Evolutionary conservation across 2,329 filamentous ascomycete genomes (phyloP).

Genomic region (Colletotrichum sansevieriae): DNA sequence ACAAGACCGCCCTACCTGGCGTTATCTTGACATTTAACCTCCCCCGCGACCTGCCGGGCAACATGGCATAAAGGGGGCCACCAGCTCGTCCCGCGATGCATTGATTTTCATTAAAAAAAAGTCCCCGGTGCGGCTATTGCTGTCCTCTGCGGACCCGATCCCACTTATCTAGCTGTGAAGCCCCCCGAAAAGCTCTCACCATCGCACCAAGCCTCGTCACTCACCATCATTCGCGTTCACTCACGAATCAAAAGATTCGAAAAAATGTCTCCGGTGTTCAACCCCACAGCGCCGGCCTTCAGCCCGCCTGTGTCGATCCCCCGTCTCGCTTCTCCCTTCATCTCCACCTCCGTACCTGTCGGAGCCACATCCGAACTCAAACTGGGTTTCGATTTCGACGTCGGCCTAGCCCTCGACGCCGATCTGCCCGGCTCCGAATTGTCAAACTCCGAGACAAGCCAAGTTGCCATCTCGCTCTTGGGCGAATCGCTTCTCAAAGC

Average conservation of each 20-base stretch:
- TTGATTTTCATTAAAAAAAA: neutral
- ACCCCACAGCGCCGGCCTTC: constrained; percentile 19
- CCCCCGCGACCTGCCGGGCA: constrained; percentile 1
- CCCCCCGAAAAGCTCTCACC: neutral
- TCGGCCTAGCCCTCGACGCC: constrained; percentile 9
- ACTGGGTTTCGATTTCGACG: neutral
- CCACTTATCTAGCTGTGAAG: constrained; percentile 8
- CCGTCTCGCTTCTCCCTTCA: constrained; percentile 5
- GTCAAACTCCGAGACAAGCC: neutral
- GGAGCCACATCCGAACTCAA: constrained; percentile 9
- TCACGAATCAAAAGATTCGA: neutral
- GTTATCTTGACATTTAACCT: constrained; percentile 20
- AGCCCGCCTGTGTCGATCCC: constrained; percentile 19
- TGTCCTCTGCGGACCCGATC: neutral
- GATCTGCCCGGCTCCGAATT: constrained; percentile 2
- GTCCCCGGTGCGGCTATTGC: neutral
- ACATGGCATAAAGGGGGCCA: constrained; percentile 15
- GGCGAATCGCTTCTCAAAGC: constrained; percentile 24
- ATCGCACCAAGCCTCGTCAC: neutral
- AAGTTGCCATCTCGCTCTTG: constrained; percentile 11
- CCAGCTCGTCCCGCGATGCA: constrained; percentile 7
- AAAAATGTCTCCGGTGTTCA: constrained; percentile 12
- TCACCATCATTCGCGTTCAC: neutral
- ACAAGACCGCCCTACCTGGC: constrained; percentile 13
- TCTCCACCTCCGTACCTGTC: neutral